Conservation (phyloP, 2,329 filamentous ascomycete species). For the Ceratocystis lukuohia region DNA sequence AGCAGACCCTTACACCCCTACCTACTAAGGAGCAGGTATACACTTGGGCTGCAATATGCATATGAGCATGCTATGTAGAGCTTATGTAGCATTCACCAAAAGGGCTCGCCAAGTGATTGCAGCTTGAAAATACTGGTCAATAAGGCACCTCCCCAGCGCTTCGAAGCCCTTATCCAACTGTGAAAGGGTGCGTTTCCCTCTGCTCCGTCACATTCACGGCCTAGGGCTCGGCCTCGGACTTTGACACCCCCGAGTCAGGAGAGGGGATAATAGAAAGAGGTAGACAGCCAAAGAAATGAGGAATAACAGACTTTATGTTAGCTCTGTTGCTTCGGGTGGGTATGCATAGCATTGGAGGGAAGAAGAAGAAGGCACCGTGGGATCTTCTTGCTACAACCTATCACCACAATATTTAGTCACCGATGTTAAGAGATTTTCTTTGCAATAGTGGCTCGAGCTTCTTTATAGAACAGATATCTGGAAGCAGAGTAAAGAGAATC, state of each 20-base stretch:
- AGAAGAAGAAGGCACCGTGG: background rate
- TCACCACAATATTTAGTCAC: background rate
- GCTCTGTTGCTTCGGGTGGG: background rate
- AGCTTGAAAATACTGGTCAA: background rate
- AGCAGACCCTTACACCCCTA: background rate
- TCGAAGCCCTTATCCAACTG: background rate
- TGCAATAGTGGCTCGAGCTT: background rate
- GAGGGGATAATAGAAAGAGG: background rate
- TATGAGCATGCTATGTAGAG: background rate
- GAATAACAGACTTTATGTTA: background rate
- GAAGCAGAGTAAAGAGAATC: background rate
- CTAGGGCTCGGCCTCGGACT: background rate
- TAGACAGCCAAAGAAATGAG: background rate
- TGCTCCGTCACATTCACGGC: background rate
- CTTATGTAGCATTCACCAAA: background rate
- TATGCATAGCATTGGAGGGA: background rate
- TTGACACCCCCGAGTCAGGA: background rate
- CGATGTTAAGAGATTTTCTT: background rate
- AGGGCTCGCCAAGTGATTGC: background rate
- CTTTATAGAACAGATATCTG: background rate
- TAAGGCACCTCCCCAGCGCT: background rate
- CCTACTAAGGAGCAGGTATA: background rate
- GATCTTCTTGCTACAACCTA: background rate
- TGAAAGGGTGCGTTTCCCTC: background rate
- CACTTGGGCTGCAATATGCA: background rate